Conservation (phyloP, 2,329 filamentous ascomycete species). For the Xylariaceae sp. region DNA sequence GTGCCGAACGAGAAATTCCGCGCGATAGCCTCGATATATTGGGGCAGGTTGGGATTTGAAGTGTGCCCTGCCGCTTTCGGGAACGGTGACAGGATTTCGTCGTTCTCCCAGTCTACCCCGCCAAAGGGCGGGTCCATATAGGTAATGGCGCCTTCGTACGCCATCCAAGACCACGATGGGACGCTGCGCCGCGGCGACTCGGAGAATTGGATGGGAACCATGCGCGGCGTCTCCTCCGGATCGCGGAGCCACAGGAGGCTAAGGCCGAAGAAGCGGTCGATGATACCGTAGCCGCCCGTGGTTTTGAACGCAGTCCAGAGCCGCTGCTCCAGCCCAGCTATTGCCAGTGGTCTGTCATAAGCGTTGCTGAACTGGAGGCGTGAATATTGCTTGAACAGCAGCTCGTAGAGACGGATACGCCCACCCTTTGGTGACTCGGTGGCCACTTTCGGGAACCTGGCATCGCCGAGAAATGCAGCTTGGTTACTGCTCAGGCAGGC, state of each 20-base stretch:
- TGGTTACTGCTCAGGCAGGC: slow-evolving; percentile 14
- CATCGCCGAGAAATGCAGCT: slow-evolving; percentile 27
- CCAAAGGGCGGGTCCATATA: slow-evolving; percentile 14
- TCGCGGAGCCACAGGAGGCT: slow-evolving; percentile 13
- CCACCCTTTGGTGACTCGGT: slow-evolving; percentile 10
- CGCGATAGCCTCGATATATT: too few species aligned
- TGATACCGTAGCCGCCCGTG: slow-evolving; percentile 15
- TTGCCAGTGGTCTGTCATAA: slow-evolving; percentile 14
- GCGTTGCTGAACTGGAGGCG: slow-evolving; percentile 6
- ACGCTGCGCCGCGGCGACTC: slow-evolving; percentile 5
- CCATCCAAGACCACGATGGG: slow-evolving; percentile 18
- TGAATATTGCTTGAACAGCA: slow-evolving; percentile 15
- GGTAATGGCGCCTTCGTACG: slow-evolving; percentile 15
- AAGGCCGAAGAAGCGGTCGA: slow-evolving; percentile 10
- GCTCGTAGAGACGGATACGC: slow-evolving; percentile 13
- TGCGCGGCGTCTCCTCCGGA: neutral
- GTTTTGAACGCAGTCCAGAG: slow-evolving; percentile 11
- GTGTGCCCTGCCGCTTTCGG: too few species aligned
- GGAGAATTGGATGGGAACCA: slow-evolving; percentile 10
- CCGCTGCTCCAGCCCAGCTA: slow-evolving; percentile 15
- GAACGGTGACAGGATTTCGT: neutral
- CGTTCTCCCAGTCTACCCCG: slow-evolving; percentile 10
- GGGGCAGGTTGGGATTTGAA: too few species aligned
- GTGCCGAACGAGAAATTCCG: too few species aligned
- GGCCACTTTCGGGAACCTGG: slow-evolving; percentile 20